A percentile compares a stretch with the other conserved stretches of the same genome.
Conservation (phyloP, 208 protist genomes). For the Acanthamoeba polyphaga region DNA sequence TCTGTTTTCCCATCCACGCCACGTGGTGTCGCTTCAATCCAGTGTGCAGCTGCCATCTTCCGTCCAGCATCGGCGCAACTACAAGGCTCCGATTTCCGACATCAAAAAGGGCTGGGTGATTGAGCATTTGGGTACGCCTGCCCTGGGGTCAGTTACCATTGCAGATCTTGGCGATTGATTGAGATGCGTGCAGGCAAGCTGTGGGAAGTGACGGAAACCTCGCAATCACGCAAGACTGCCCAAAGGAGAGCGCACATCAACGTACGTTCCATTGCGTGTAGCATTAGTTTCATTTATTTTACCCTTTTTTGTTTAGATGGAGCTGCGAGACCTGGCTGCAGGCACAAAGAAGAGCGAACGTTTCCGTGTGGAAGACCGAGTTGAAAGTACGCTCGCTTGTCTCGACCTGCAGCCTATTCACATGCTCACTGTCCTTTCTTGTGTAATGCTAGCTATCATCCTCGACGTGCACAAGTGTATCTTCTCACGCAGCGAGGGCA, state of each 20-base stretch:
- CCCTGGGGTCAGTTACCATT: background rate
- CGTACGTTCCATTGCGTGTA: background rate
- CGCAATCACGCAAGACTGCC: constrained; percentile 39
- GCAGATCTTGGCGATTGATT: background rate
- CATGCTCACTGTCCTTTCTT: no score
- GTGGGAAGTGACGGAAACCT: constrained; percentile 43
- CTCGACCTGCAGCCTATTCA: background rate
- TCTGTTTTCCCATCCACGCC: background rate
- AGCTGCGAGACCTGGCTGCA: constrained; percentile 18
- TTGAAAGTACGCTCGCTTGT: background rate
- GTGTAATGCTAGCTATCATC: background rate
- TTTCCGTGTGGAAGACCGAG: constrained; percentile 9
- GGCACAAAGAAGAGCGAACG: constrained; percentile 34
- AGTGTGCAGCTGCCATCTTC: background rate
- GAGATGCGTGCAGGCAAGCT: background rate
- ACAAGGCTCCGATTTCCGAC: constrained; percentile 15
- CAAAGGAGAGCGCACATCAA: constrained; percentile 36
- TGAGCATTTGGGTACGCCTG: constrained; percentile 5
- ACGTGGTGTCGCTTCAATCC: background rate
- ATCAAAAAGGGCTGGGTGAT: constrained; percentile 54
- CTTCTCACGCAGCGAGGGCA: constrained; percentile 25
- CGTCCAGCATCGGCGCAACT: background rate
- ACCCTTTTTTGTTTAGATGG: background rate
- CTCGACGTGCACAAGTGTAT: constrained; percentile 13
- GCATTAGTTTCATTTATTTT: background rate